Evolutionary conservation across 768 basidiomycete genomes (phyloP).

Genomic region (Boletus fagicola): DNA sequence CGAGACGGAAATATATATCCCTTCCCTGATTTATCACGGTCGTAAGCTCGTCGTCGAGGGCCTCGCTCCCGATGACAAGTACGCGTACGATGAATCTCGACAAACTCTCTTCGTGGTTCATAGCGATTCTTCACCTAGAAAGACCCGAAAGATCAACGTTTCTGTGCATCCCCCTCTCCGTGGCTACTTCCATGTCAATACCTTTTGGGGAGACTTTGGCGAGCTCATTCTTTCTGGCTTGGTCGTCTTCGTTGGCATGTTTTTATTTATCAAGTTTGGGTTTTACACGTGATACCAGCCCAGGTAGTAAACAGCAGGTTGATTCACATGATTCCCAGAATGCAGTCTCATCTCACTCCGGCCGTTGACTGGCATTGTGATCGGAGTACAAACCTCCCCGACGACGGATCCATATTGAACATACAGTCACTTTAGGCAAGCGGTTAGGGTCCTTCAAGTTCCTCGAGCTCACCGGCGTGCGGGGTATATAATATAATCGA

Average conservation of each 20-base stretch:
- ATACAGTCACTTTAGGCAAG: too few species aligned
- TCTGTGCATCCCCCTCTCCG: slow-evolving; percentile 53
- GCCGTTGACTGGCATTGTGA: too few species aligned
- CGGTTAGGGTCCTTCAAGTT: too few species aligned
- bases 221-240: slow-evolving; percentile 30
- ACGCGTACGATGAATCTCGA: slow-evolving; percentile 56
- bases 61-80: slow-evolving; percentile 48
- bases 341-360: not conserved
- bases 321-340: not conserved
- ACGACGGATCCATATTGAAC: too few species aligned
- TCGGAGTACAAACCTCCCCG: too few species aligned
- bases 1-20: slow-evolving; percentile 84
- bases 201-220: slow-evolving; percentile 62
- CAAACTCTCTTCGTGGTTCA: slow-evolving; percentile 76
- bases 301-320: not conserved
- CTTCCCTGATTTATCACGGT: slow-evolving; percentile 56
- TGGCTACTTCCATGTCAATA: slow-evolving; percentile 55
- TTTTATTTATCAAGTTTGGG: slow-evolving; percentile 29
- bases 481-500: too few species aligned
- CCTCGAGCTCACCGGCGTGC: too few species aligned
- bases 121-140: slow-evolving; percentile 41
- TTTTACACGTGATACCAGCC: slow-evolving; percentile 24
- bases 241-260: slow-evolving; percentile 33
- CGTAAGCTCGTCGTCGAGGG: slow-evolving; percentile 60
- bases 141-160: slow-evolving; percentile 50